phyloP scores from a whole-genome alignment of 78 protist genomes.

The Mastigamoeba balamuthi region DNA sequence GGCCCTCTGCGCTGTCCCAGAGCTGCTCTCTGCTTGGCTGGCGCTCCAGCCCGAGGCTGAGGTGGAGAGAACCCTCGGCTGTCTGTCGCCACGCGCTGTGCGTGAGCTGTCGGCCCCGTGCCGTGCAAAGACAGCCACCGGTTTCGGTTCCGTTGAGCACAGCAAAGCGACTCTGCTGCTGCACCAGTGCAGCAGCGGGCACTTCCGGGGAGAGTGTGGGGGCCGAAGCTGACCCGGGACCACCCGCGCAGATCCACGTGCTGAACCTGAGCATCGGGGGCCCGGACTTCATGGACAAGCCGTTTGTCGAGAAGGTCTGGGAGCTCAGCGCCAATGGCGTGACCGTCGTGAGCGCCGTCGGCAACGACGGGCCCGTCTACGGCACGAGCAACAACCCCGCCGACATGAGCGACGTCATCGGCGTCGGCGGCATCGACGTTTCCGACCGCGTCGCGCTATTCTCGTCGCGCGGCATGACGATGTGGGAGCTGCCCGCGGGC shows the following conservation, averaged over 20 bases:
- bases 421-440: slow-evolving; percentile 82
- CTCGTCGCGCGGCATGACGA: slow-evolving; percentile 82
- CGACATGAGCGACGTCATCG: slow-evolving; percentile 86
- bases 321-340: slow-evolving; percentile 77
- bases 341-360: slow-evolving; percentile 82
- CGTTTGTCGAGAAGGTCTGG: slow-evolving; percentile 89
- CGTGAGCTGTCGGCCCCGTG: too few relatives aligned
- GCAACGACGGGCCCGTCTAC: slow-evolving; percentile 90
- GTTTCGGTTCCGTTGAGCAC: too few relatives aligned
- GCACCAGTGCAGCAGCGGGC: too few relatives aligned
- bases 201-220: too few relatives aligned
- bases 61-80: too few relatives aligned
- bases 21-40: too few relatives aligned
- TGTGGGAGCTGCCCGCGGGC: slow-evolving; percentile 88
- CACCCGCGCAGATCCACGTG: slow-evolving; percentile 57
- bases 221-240: too few relatives aligned
- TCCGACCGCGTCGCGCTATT: slow-evolving; percentile 11
- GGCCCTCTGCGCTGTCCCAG: too few relatives aligned
- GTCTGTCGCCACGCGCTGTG: too few relatives aligned
- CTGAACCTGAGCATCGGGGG: slow-evolving; percentile 91
- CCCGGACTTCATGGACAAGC: slow-evolving; percentile 84
- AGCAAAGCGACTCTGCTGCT: too few relatives aligned
- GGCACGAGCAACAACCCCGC: slow-evolving; percentile 91
- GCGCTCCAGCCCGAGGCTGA: too few relatives aligned
- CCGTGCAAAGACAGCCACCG: too few relatives aligned